Conservation (phyloP, 768 basidiomycete species). For the Boletus speciosus region DNA sequence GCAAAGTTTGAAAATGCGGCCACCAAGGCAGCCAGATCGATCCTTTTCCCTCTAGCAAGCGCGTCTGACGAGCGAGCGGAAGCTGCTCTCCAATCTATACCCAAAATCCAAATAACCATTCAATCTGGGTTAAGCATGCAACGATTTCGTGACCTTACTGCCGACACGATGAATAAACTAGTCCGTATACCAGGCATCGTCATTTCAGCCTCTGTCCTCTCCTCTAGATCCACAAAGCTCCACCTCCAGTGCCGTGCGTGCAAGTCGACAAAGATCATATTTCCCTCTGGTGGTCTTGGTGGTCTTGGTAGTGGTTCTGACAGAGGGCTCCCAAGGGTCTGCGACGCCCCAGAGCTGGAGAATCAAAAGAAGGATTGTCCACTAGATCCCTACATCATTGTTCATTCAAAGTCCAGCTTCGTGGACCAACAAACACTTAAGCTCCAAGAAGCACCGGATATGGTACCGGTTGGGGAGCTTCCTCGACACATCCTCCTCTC, state of each 20-base stretch:
- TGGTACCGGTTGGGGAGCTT: constrained; percentile 98
- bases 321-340: constrained; percentile 79
- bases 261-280: constrained; percentile 71
- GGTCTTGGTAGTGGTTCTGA: constrained; percentile 87
- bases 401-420: constrained; percentile 92
- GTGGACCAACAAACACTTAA: constrained; percentile 96
- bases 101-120: constrained; percentile 83
- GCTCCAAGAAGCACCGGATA: constrained; percentile 97
- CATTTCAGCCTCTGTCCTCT: constrained; percentile 92
- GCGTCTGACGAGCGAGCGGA: constrained; percentile 44
- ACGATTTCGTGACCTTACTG: constrained; percentile 91
- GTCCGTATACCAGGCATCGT: constrained; percentile 98
- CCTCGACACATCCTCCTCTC: constrained; percentile 94
- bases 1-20: constrained; percentile 88
- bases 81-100: constrained; percentile 48
- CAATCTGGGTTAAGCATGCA: constrained; percentile 90
- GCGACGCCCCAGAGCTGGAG: constrained; percentile 75
- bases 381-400: constrained; percentile 91
- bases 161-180: constrained; percentile 91
- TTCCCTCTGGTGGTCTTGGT: constrained; percentile 75
- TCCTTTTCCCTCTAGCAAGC: constrained; percentile 76
- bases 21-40: constrained; percentile 75
- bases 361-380: constrained; percentile 95
- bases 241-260: constrained; percentile 93
- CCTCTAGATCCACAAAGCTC: constrained; percentile 88